Base-by-base conservation (phyloP, 495 filamentous ascomycete species). In the Xanthoparmelia taractica region DNA sequence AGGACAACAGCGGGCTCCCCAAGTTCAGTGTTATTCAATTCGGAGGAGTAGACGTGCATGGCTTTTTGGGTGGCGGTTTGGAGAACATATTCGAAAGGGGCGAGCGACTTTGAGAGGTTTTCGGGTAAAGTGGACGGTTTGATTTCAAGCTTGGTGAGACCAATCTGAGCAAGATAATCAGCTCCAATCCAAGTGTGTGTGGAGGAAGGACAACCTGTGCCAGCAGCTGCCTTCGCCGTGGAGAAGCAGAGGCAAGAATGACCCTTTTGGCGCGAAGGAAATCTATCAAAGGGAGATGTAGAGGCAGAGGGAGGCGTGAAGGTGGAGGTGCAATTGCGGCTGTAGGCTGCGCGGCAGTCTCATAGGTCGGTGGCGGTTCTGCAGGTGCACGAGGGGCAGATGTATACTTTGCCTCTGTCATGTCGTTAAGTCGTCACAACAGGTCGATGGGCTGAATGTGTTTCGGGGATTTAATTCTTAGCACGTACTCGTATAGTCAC, bases 11-110 rank as follows among this genome's bases (percentile, higher is more conserved):
- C 88, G 0, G 91, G 93, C 65, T 97, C 94, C 58, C 83, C 83
- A 59, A 75, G 75, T 23, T 66, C 69, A 25, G 76, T 70, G 61
- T 85, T 85, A 62, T 85, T 73, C 57, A 92, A 77, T 47, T 87
- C 84, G 20, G 79, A 73, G 18, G 76, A 70, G 80, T 98, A 98
- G 10, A 97, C 91, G 31, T 84, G 78, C 25, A 86, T 79, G 36
- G 86, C 86, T 72, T 97, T 98, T 67, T 86, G 83, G 4, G 80
- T 83, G 2, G 94, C 95, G 18, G 95, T 98, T 37, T 84, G 82
- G 1, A 92, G 80, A 8, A 96, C 94, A 78, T 98, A 98, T 71
- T 92, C 90, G 71, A 91, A 90, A 0, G 94, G 89, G 1, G 83
- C 79, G 55, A 91, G 82, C n/a, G 77, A 75, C 69, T 97, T 96